These are phyloP conservation scores for Aspergillus sergii DNA, from an alignment of 2,329 filamentous ascomycete genomes.

Conservation along the genomic window DNA sequence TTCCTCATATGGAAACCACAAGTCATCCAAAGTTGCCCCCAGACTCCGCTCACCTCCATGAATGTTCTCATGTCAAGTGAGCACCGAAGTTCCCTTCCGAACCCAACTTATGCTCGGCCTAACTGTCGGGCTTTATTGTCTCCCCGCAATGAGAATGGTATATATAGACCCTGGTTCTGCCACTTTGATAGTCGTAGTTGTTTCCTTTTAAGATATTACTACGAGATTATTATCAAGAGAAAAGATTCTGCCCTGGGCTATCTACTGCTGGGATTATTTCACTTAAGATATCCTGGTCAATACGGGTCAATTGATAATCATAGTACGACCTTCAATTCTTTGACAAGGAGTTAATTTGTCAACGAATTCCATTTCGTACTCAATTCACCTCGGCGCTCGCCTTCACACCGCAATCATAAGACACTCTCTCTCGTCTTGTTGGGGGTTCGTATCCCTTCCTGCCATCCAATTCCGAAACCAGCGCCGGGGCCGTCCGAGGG, in stretches of 20 bases:
- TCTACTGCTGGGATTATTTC: not conserved
- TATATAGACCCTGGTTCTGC: slow-evolving; percentile 5
- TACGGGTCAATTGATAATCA: not conserved
- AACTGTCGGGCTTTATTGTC: slow-evolving; percentile 10
- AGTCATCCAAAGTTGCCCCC: slow-evolving; percentile 9
- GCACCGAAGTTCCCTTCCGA: slow-evolving; percentile 26
- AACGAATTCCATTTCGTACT: not conserved
- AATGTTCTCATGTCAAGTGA: slow-evolving; percentile 10
- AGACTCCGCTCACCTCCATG: slow-evolving; percentile 17
- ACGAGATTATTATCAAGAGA: not conserved
- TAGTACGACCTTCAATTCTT: not conserved
- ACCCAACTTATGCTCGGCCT: slow-evolving; percentile 14
- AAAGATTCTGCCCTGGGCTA: not conserved
- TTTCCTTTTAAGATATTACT: not conserved
- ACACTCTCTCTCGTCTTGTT: not conserved
- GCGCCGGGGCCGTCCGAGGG: not conserved
- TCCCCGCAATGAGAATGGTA: slow-evolving; percentile 15
- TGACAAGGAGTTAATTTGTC: not conserved
- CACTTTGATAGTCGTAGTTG: not conserved
- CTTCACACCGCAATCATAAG: not conserved
- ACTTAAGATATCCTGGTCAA: not conserved
- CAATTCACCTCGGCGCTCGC: not conserved
- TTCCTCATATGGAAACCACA: slow-evolving; percentile 19
- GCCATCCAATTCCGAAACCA: slow-evolving; percentile 3
- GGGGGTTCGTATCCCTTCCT: not conserved